Evolutionary conservation across 129 eudicot genomes (phyloP).

Genomic region (Centella asiatica): DNA sequence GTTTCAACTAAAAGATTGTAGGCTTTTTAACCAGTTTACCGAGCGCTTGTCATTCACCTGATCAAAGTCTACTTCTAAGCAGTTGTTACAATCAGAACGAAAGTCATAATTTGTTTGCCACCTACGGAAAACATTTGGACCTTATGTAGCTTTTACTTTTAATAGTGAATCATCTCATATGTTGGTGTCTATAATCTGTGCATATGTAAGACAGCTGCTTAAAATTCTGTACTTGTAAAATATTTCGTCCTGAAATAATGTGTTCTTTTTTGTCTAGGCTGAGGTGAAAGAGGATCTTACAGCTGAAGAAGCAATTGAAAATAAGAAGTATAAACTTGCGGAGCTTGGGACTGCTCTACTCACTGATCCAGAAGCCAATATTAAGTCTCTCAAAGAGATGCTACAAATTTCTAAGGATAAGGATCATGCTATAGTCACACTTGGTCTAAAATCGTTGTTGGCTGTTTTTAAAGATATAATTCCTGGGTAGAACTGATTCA

Average conservation of each 20-base stretch:
- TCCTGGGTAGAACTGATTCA: conserved; percentile 60
- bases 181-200: too few species aligned
- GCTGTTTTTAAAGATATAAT: conserved; percentile 93
- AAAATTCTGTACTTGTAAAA: not conserved
- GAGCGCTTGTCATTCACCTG: too few species aligned
- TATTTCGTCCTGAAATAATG: not conserved
- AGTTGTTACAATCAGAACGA: not conserved
- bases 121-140: not conserved
- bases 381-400: conserved; percentile 74
- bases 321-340: conserved; percentile 64
- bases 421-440: conserved; percentile 43
- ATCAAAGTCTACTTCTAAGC: too few species aligned
- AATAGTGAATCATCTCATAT: too few species aligned
- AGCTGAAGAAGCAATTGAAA: conserved; percentile 63
- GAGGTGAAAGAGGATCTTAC: conserved; percentile 81
- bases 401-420: conserved; percentile 67
- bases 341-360: conserved; percentile 83
- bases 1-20: too few species aligned
- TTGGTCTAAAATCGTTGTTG: conserved; percentile 63
- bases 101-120: too few species aligned
- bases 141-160: too few species aligned
- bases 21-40: not conserved
- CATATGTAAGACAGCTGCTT: not conserved
- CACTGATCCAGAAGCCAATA: conserved; percentile 73
- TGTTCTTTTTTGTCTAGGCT: conserved; percentile 47